phyloP scores from a whole-genome alignment of 2,329 filamentous ascomycete species.

The Sclerotinia spermophila region DNA sequence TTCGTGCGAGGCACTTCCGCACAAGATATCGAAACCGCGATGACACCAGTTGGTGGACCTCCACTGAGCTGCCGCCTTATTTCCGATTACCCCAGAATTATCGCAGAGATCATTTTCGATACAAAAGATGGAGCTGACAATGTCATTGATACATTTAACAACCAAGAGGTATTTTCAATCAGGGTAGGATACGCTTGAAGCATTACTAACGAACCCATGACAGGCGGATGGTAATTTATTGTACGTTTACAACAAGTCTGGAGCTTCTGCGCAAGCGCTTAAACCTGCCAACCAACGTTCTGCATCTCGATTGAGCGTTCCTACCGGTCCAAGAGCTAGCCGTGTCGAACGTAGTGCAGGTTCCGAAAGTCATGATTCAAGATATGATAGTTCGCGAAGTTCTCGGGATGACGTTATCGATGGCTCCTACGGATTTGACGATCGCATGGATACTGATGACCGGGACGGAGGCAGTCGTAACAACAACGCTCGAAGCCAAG shows the following conservation, averaged over 20 bases:
- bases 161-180: slow-evolving; percentile 60
- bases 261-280: slow-evolving; percentile 28
- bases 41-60: slow-evolving; percentile 70
- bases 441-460: slow-evolving; percentile 37
- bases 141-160: slow-evolving; percentile 73
- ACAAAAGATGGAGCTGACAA: slow-evolving; percentile 69
- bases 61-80: slow-evolving; percentile 65
- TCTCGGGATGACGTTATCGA: slow-evolving; percentile 35
- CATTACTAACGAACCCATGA: slow-evolving; percentile 6
- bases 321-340: slow-evolving; percentile 35
- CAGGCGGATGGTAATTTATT: slow-evolving; percentile 72
- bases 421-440: slow-evolving; percentile 38
- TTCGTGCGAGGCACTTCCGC: slow-evolving; percentile 78
- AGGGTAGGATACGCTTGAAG: not conserved
- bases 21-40: slow-evolving; percentile 77
- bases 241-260: slow-evolving; percentile 67
- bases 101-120: slow-evolving; percentile 73
- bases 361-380: slow-evolving; percentile 29
- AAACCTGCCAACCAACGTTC: slow-evolving; percentile 1
- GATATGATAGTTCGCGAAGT: slow-evolving; percentile 25
- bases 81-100: slow-evolving; percentile 65
- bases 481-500: slow-evolving; percentile 19
- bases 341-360: slow-evolving; percentile 25
- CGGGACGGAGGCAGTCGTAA: slow-evolving; percentile 21
- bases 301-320: slow-evolving; percentile 20